phyloP scores from a whole-genome alignment of 225 moss, liverwort and hornwort species.

The Bryum argenteum region DNA sequence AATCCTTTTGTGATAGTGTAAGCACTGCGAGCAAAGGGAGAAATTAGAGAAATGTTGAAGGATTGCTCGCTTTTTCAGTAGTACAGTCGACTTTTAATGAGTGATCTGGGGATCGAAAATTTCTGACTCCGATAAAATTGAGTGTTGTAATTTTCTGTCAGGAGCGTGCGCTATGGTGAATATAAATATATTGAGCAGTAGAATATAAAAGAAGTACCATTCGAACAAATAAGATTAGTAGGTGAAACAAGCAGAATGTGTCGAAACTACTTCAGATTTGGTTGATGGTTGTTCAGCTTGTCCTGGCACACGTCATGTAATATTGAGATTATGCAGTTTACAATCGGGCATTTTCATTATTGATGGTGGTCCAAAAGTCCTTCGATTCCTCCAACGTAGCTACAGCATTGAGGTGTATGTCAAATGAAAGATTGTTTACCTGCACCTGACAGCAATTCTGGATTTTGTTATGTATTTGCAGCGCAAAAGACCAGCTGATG shows the following conservation, averaged over 20 bases:
- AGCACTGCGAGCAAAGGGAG: neutral
- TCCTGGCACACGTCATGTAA: neutral
- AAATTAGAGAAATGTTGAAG: neutral
- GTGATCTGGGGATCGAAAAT: neutral
- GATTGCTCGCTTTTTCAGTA: neutral
- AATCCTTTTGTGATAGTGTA: too few species aligned
- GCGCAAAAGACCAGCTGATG: constrained; percentile 13
- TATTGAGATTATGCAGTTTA: neutral
- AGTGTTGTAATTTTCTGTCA: neutral
- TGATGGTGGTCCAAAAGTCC: neutral
- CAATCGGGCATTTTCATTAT: neutral
- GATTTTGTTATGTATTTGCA: constrained; percentile 8
- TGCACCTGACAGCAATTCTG: neutral
- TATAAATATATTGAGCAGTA: too few species aligned
- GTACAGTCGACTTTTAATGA: neutral
- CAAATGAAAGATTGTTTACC: neutral
- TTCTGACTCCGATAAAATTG: neutral
- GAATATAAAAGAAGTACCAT: neutral
- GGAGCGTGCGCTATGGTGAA: neutral
- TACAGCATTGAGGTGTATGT: neutral
- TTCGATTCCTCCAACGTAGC: neutral
- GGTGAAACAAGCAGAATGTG: neutral
- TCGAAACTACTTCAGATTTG: neutral
- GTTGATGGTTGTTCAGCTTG: neutral
- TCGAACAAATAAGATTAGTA: neutral